Evolutionary conservation across 2,329 filamentous ascomycete species (phyloP), one percentile per base, ranked within the genome.

Genomic region (Fusarium beomiforme): DNA sequence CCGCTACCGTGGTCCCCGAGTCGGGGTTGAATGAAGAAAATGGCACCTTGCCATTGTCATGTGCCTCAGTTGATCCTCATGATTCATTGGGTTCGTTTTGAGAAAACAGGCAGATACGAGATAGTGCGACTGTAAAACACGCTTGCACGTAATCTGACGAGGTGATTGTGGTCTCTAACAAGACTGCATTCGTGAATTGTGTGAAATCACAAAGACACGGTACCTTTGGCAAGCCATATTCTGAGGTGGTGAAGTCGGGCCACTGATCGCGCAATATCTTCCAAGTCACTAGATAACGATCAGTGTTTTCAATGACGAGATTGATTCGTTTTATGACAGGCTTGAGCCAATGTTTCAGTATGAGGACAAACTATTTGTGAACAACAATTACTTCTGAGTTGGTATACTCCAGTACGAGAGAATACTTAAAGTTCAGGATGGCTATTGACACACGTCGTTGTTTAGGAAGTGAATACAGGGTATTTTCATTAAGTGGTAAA

Each of bases 31-130:
- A 17, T 24, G 17, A 36, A 23, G 29, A 39, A 41, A 19, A 60
- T 24, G 60, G 70, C 58, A 72, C 69, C 46, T 73, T 64, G 34
- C 19, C 49, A n/a, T 58, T 53, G 23, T 60, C 62, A 56, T 75
- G 70, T 61, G 63, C 41, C 24, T 37, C 69, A 19, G 51, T 59
- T 14, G 51, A 70, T 68, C 46, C 31, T 72, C 41, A 63, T 63
- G 34, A 65, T 50, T 41, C 69, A 21, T 46, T 29, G 24, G 59
- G 23, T 23, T 72, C 60, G 21, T 75, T 50, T 14, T 72, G 58
- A 63, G 46, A 59, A 31, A 54, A 57, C n/a, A 58, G 67, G 21
- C 54, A 63, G 41, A 72, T 64, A 31, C 58, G 65, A 64, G 59
- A 65, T 19, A 59, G 65, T 46, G 44, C 58, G 13, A 67, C 68